Percentiles rank a stretch among this genome's conserved stretches.
These are phyloP conservation scores for Phytophthora citricola DNA, from an alignment of 352 stramenopile genomes.

Conservation along the genomic window DNA sequence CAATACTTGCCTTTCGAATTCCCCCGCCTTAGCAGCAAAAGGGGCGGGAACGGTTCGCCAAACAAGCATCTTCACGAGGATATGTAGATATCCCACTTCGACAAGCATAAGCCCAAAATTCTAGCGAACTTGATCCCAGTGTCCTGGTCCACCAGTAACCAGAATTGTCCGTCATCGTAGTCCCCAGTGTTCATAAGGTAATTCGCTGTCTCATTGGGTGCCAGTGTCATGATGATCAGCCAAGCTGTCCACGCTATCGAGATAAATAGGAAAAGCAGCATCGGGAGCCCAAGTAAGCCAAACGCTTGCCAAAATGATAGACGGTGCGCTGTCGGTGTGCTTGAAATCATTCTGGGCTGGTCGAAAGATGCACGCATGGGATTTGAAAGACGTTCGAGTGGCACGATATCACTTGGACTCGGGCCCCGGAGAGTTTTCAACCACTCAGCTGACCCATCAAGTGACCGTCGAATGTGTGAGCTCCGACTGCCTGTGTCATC, in stretches of 20 bases:
- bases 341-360: constrained; percentile 7
- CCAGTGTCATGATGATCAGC: constrained; percentile 48
- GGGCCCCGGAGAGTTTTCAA: constrained; percentile 13
- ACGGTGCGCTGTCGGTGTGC: constrained; percentile 3
- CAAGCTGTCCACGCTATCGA: constrained; percentile 45
- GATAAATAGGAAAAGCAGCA: constrained; percentile 28
- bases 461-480: constrained; percentile 14
- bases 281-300: constrained; percentile 28
- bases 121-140: constrained; percentile 15
- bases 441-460: constrained; percentile 13
- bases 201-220: constrained; percentile 47
- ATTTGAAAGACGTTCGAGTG: constrained; percentile 19
- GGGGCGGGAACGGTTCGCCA: constrained; percentile 23
- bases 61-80: constrained; percentile 39
- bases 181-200: constrained; percentile 57
- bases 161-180: constrained; percentile 60
- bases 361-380: constrained; percentile 12
- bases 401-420: constrained; percentile 7
- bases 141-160: constrained; percentile 38
- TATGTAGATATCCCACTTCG: constrained; percentile 32
- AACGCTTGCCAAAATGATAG: constrained; percentile 42
- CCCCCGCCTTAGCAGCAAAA: background rate
- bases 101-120: constrained; percentile 33
- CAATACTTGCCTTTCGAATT: constrained; percentile 17
- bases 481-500: constrained; percentile 1